These are phyloP conservation scores for Wakefieldia striispora DNA, from an alignment of 768 basidiomycete species.

Conservation along the genomic window DNA sequence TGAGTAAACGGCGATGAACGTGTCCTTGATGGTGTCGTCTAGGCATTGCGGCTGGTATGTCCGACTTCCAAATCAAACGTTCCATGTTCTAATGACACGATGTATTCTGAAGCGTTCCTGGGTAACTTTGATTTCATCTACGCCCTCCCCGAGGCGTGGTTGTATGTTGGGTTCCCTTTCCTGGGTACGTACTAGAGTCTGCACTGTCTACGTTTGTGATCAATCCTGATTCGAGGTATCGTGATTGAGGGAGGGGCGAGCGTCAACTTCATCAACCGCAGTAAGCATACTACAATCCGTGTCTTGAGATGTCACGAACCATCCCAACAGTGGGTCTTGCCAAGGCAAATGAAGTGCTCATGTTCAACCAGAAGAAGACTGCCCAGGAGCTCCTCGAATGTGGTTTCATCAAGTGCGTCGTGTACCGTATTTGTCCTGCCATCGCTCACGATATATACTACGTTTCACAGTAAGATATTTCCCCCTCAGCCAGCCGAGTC, in stretches of 20 bases:
- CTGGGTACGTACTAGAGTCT: constrained; percentile 37
- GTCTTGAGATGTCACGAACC: background rate
- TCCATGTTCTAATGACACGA: background rate
- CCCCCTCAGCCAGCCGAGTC: constrained; percentile 47
- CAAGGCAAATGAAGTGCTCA: constrained; percentile 67
- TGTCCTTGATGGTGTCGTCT: constrained; percentile 1
- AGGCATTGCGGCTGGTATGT: constrained; percentile 66
- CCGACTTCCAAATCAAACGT: background rate
- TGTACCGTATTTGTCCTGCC: background rate
- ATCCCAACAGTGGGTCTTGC: constrained; percentile 57
- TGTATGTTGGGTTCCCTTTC: constrained; percentile 67
- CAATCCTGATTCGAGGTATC: constrained; percentile 43
- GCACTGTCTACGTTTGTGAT: background rate
- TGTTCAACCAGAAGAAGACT: constrained; percentile 66
- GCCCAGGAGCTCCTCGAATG: constrained; percentile 55
- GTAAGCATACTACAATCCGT: constrained; percentile 35
- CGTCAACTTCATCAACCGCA: constrained; percentile 63
- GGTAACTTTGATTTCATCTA: constrained; percentile 78
- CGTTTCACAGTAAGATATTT: constrained; percentile 51
- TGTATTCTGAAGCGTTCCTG: constrained; percentile 47
- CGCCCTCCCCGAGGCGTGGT: constrained; percentile 56
- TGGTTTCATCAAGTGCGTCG: constrained; percentile 64
- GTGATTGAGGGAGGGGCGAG: constrained; percentile 69
- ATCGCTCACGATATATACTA: background rate
- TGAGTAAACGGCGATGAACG: background rate